These are phyloP conservation scores for Crithidia brevicula DNA, from an alignment of 208 protist species.

Conservation along the genomic window DNA sequence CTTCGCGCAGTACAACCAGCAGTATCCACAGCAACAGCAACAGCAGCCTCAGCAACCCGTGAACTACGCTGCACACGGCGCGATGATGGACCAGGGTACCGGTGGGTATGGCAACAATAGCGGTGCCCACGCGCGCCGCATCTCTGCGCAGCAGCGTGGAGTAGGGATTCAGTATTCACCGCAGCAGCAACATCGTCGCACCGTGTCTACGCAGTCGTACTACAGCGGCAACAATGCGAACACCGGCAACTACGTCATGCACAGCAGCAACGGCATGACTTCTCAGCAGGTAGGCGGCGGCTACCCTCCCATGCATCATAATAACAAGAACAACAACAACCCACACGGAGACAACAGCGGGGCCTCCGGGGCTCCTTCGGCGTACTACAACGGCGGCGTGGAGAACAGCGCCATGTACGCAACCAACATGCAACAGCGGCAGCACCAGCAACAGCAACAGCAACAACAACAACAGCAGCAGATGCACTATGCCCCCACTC, in stretches of 20 bases:
- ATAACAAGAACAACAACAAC: slow-evolving; percentile 13
- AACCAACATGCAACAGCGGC: slow-evolving; percentile 5
- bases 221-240: background rate
- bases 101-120: background rate
- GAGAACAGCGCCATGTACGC: background rate
- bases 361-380: background rate
- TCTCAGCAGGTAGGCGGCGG: background rate
- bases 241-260: background rate
- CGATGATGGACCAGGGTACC: background rate
- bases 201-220: slow-evolving; percentile 6
- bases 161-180: background rate
- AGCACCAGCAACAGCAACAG: slow-evolving; percentile 8
- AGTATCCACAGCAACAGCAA: background rate
- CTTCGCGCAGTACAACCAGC: no score
- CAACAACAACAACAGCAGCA: slow-evolving; percentile 9
- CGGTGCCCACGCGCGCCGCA: background rate
- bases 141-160: background rate
- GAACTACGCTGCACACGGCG: background rate
- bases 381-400: slow-evolving; percentile 1
- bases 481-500: background rate
- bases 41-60: background rate
- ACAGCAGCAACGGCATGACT: slow-evolving; percentile 8
- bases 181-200: slow-evolving; percentile 17
- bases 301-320: background rate
- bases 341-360: slow-evolving; percentile 1